Base-by-base conservation (phyloP, 1,284 basidiomycete species). In the Cystobasidiaceae sp. region DNA sequence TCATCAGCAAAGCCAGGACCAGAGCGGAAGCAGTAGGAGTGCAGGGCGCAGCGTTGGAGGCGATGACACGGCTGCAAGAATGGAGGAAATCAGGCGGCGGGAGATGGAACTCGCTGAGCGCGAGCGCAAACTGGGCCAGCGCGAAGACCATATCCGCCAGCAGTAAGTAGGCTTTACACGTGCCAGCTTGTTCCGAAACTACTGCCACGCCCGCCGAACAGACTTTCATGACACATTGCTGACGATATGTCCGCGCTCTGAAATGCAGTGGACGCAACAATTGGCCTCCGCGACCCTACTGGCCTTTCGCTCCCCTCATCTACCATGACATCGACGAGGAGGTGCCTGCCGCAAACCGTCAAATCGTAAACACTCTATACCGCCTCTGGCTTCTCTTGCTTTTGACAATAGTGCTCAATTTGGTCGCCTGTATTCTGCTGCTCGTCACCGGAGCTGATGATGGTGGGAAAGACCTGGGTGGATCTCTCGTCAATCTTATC, bases 291-390 rank as follows among this genome's bases (percentile, higher is more conserved):
- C 64, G 68, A 7, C 70, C 70, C 1, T 64, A 39, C 28, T 64
- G 61, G 61, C 62, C 50, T 41, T 68, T 93, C 82, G 93, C 87
- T 75, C 94, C 93, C 21, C 80, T 98, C 72, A 87, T 97, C 75
- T 96, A 87, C 79, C 94, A 97, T 78, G 88, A 90, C 66, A 93
- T 97, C 72, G 76, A 81, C 67, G 86, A 88, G 67, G 91, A 97
- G 75, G 93, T 97, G 57, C 88, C 92, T 4, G 84, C 89, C 69
- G 84, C 86, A 23, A 87, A 86, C 62, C 86, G 85, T 69, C 82
- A 85, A 3, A 83, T 93, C 71, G 87, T 96, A 71, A 86, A 85
- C 61, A 86, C 90, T 50, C 78, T 98, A 66, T 94, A 90, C 77
- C 85, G 72, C 56, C 72, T 79, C 21, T 80, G 79, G 79, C 71